phyloP scores from a whole-genome alignment of 352 stramenopile genomes.

The Phytopythium delawarense region DNA sequence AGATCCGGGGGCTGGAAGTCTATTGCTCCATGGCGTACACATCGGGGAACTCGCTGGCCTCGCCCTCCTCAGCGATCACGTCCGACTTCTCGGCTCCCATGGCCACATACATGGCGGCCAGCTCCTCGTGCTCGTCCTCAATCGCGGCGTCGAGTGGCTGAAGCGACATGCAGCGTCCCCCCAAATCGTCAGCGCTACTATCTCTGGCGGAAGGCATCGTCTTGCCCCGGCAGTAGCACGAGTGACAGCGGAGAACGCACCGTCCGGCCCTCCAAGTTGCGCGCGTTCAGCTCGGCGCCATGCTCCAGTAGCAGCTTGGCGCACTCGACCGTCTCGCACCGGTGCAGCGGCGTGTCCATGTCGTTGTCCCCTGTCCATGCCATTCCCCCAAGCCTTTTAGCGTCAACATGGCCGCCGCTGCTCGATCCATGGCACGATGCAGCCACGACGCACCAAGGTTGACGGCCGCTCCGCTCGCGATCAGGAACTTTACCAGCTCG shows the following conservation, averaged over 20 bases:
- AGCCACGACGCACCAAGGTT: conserved; percentile 27
- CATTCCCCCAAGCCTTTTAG: neutral
- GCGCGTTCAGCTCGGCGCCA: conserved; percentile 58
- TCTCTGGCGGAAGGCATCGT: neutral
- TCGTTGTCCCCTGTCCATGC: conserved; percentile 42
- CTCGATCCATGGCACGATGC: neutral
- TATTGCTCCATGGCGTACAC: conserved; percentile 7
- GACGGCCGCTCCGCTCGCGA: conserved; percentile 36
- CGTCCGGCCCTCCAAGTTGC: conserved; percentile 53
- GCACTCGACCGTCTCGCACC: conserved; percentile 54
- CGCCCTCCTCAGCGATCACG: conserved; percentile 24
- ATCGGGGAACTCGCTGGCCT: conserved; percentile 18
- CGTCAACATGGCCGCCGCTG: neutral
- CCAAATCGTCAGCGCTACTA: neutral
- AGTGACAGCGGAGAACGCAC: conserved; percentile 13
- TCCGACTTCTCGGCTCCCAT: conserved; percentile 49
- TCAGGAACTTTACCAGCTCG: conserved; percentile 46
- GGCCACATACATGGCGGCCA: conserved; percentile 40
- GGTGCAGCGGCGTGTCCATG: conserved; percentile 60
- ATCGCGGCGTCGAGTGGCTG: conserved; percentile 61
- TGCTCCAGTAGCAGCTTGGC: conserved; percentile 51
- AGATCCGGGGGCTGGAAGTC: neutral
- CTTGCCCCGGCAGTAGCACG: neutral
- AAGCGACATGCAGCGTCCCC: conserved; percentile 1
- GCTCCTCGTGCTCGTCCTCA: conserved; percentile 54